Percentiles rank a stretch among this genome's conserved stretches.
Evolutionary conservation across 164 flowering plant genomes (phyloP).

Genomic region (Aristolochia californica): DNA sequence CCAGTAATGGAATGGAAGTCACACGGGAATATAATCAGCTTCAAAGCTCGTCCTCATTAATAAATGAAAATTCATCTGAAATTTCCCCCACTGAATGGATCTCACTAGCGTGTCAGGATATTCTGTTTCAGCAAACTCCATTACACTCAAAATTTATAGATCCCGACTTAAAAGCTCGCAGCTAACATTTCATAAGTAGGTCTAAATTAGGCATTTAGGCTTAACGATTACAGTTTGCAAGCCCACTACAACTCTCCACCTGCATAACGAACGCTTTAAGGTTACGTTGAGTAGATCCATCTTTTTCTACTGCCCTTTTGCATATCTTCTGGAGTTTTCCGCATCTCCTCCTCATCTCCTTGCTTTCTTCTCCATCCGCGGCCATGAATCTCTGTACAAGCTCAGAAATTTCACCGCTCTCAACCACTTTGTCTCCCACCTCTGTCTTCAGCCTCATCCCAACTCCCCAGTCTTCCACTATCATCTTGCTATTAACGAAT

Average conservation of each 20-base stretch:
- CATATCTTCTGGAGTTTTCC: conserved; percentile 3
- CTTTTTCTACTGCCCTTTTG: neutral
- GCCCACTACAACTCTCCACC: neutral
- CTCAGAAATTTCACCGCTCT: neutral
- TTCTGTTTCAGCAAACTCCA: too few relatives aligned
- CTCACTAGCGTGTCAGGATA: too few relatives aligned
- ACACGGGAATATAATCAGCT: too few relatives aligned
- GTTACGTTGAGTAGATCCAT: neutral
- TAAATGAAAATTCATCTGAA: too few relatives aligned
- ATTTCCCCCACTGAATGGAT: too few relatives aligned
- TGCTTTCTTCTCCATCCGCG: conserved; percentile 3
- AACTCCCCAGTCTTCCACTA: conserved; percentile 52
- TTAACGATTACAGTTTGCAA: too few relatives aligned
- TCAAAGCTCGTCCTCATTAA: too few relatives aligned
- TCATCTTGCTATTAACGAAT: conserved; percentile 20
- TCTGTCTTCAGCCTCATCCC: conserved; percentile 32
- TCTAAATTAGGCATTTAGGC: too few relatives aligned
- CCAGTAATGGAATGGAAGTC: too few relatives aligned
- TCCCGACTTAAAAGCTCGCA: too few relatives aligned
- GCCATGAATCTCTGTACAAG: conserved; percentile 4
- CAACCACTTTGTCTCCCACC: conserved; percentile 12
- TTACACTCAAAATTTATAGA: too few relatives aligned
- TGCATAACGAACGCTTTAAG: conserved; percentile 1
- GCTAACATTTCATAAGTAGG: too few relatives aligned
- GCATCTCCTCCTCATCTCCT: conserved; percentile 7